These are phyloP conservation scores for Capillidium heterosporum DNA, from an alignment of 371 early-diverging fungal species.

Conservation along the genomic window DNA sequence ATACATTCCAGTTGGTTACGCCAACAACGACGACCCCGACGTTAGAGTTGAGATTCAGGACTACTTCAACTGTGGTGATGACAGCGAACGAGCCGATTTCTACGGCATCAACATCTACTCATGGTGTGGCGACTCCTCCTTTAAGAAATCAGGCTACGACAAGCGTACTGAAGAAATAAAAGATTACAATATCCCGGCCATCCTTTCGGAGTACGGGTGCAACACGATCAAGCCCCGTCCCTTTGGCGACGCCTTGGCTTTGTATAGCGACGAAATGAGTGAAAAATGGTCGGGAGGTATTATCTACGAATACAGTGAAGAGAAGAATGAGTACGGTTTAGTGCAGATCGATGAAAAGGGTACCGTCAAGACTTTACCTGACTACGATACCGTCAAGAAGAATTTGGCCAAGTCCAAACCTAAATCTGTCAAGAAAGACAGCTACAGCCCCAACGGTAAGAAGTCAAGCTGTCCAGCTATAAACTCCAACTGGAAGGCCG, in stretches of 20 bases:
- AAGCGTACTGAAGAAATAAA: constrained; percentile 28
- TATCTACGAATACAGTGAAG: constrained; percentile 65
- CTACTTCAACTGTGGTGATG: constrained; percentile 55
- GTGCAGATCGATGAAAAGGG: constrained; percentile 24
- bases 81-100: constrained; percentile 41
- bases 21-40: constrained; percentile 53
- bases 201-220: constrained; percentile 47
- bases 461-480: constrained; percentile 28
- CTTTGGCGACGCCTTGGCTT: constrained; percentile 27
- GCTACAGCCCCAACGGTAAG: background rate
- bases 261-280: constrained; percentile 50
- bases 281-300: constrained; percentile 52
- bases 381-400: background rate
- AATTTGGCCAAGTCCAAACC: background rate
- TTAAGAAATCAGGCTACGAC: constrained; percentile 33
- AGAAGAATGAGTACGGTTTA: constrained; percentile 59
- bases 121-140: constrained; percentile 38
- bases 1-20: constrained; percentile 59
- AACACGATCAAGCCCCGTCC: constrained; percentile 30
- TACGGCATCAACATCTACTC: constrained; percentile 51
- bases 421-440: background rate
- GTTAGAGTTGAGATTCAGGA: constrained; percentile 41
- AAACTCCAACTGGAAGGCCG: constrained; percentile 33
- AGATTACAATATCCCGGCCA: constrained; percentile 32
- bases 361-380: constrained; percentile 1